Base-by-base conservation (phyloP, 768 basidiomycete species). In the Mycena sanguinolenta region DNA sequence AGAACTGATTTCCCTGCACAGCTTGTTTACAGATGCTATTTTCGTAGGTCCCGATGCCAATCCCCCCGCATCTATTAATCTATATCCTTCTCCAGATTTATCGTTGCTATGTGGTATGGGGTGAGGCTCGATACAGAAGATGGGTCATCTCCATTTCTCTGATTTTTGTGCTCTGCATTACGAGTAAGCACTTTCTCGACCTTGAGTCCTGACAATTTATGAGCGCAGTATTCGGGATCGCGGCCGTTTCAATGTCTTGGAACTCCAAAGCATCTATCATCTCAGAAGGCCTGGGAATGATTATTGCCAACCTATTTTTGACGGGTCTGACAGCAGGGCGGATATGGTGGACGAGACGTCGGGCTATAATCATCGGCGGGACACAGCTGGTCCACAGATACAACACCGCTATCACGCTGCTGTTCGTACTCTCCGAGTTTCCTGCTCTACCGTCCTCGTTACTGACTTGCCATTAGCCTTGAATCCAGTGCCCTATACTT, bases 281-380 rank as follows among this genome's bases (percentile, higher is more conserved):
- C 38, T 25, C 30, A 1, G 28, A 23, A 7, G 44, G 9, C 19
- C 14, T 59, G 2, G 54, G 65, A 3, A 17, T 30, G 27, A n/a
- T 58, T 14, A 10, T n/a, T 2, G 38, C 49, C 0, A 67, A 67
- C 19, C 27, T 60, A 10, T 44, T 67, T 19, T 39, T 60, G 36
- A 60, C 58, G 2, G 58, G 52, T 1, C 32, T 67, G 1, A 61
- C 52, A 23, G 59, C 59, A 1, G 66, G 58, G 30, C 59, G 53
- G 0, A 67, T 67, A 46, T 67, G 66, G 66, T 46, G 66, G 59
- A 54, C 52, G 2, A 53, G 59, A 36, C 58, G 42, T 16, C 38
- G 59, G 17, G n/a, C 54, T 28, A 25, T 12, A 14, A 25, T 54
- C 14, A 6, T 60, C 13, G 58, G 65, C n/a, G 19, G 34, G 19